A percentile compares a stretch with the other conserved stretches of the same genome.
Conservation (phyloP, 768 basidiomycete species). For the Psilocybe subaeruginosa region DNA sequence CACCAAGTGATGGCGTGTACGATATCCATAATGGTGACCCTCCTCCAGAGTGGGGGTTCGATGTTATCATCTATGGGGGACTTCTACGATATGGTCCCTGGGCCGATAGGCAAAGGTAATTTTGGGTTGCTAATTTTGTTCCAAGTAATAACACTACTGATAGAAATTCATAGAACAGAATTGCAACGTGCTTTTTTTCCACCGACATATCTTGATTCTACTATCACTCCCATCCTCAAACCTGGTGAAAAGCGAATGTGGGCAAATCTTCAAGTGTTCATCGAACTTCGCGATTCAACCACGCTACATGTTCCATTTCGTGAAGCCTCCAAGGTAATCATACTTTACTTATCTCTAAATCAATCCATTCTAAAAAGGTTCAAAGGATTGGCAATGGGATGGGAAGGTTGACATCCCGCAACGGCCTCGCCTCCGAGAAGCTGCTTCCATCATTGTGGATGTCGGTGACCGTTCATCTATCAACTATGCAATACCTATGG, state of each 20-base stretch:
- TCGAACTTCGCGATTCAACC: constrained; percentile 80
- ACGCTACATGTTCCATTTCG: constrained; percentile 87
- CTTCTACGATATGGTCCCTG: constrained; percentile 89
- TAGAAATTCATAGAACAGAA: constrained; percentile 50
- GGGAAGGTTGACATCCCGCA: constrained; percentile 49
- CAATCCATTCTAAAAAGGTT: background rate
- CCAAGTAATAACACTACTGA: constrained; percentile 5
- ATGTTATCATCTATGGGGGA: constrained; percentile 79
- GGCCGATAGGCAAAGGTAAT: constrained; percentile 90
- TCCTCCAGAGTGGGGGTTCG: constrained; percentile 93
- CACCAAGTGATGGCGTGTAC: constrained; percentile 41
- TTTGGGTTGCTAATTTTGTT: background rate
- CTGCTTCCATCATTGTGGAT: constrained; percentile 72
- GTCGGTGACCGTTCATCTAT: constrained; percentile 86
- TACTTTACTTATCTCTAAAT: background rate
- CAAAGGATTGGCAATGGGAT: constrained; percentile 94
- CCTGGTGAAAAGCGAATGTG: constrained; percentile 85
- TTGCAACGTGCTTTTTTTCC: constrained; percentile 88
- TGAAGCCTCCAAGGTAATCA: constrained; percentile 80
- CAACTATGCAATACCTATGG: constrained; percentile 83
- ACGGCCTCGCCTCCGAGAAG: constrained; percentile 59
- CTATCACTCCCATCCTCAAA: constrained; percentile 57
- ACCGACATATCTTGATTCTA: constrained; percentile 66
- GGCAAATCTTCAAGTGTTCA: constrained; percentile 78
- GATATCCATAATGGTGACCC: constrained; percentile 88